phyloP scores from a whole-genome alignment of 2,329 filamentous ascomycete species.

The Chlorencoelia australis region DNA sequence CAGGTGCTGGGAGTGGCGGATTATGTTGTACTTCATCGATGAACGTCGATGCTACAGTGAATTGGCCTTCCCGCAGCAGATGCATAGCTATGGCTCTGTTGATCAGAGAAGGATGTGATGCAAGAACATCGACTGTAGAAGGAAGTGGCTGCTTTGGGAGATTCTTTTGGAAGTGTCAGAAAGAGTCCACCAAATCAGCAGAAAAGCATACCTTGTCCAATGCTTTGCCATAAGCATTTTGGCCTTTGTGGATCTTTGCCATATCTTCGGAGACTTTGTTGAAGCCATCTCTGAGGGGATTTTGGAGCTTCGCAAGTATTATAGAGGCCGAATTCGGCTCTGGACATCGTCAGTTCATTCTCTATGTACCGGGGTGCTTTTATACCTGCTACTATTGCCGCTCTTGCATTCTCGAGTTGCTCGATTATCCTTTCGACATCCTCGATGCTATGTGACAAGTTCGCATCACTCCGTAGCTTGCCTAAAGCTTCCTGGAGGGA shows the following conservation, averaged over 20 bases:
- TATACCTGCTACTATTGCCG: constrained; percentile 61
- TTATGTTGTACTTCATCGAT: constrained; percentile 56
- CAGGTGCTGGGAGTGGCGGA: constrained; percentile 30
- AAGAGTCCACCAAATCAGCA: too few relatives aligned
- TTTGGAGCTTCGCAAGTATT: constrained; percentile 75
- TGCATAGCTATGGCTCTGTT: constrained; percentile 96
- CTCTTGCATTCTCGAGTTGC: constrained; percentile 61
- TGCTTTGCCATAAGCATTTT: constrained; percentile 76
- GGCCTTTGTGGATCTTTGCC: constrained; percentile 71
- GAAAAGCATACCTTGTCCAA: constrained; percentile 58
- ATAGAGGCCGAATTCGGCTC: constrained; percentile 63
- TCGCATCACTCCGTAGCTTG: constrained; percentile 24
- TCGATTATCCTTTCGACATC: constrained; percentile 81
- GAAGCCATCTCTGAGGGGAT: constrained; percentile 70
- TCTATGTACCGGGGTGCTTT: constrained; percentile 2
- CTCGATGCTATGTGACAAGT: constrained; percentile 36
- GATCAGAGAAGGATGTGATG: constrained; percentile 64
- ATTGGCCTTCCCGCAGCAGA: constrained; percentile 86
- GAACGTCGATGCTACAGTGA: constrained; percentile 78
- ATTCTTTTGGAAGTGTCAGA: too few relatives aligned
- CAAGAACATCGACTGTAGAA: constrained; percentile 72
- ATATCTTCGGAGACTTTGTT: constrained; percentile 72
- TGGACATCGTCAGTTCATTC: constrained; percentile 25
- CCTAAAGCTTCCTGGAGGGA: constrained; percentile 24
- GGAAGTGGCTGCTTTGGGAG: constrained; percentile 50